Evolutionary conservation across 2,329 filamentous ascomycete genomes (phyloP).

Genomic region (Fusarium metavorans): DNA sequence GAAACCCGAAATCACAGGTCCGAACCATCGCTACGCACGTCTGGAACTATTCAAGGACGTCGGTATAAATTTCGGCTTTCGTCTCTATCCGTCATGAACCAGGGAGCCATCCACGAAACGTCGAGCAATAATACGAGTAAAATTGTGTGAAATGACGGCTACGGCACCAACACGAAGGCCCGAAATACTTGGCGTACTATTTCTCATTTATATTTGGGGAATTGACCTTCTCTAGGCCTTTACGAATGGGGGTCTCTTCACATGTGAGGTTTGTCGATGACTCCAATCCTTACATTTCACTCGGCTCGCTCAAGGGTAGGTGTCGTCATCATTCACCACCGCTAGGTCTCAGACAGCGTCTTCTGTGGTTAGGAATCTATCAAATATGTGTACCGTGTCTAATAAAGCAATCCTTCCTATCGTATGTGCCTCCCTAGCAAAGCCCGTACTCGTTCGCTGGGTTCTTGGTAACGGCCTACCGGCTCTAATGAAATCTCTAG

Average conservation of each 20-base stretch:
- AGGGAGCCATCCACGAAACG: no score
- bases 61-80: background rate
- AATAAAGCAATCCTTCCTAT: background rate
- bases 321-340: no score
- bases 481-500: constrained; percentile 16
- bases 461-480: background rate
- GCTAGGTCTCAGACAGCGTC: no score
- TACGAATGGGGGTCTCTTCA: background rate
- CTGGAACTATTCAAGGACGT: background rate
- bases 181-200: no score
- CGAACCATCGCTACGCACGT: background rate
- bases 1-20: accelerated
- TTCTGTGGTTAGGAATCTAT: background rate
- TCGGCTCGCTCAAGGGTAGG: background rate
- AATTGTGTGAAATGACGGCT: no score
- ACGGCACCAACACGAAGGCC: background rate
- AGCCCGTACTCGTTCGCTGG: background rate
- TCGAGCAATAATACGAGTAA: background rate
- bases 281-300: background rate
- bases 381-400: no score
- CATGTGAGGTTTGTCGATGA: background rate
- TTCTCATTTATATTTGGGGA: no score
- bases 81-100: background rate
- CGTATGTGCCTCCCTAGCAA: background rate
- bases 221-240: no score